Evolutionary conservation across 257 asterid species (phyloP).

Genomic region (Solanum pimpinellifolium): DNA sequence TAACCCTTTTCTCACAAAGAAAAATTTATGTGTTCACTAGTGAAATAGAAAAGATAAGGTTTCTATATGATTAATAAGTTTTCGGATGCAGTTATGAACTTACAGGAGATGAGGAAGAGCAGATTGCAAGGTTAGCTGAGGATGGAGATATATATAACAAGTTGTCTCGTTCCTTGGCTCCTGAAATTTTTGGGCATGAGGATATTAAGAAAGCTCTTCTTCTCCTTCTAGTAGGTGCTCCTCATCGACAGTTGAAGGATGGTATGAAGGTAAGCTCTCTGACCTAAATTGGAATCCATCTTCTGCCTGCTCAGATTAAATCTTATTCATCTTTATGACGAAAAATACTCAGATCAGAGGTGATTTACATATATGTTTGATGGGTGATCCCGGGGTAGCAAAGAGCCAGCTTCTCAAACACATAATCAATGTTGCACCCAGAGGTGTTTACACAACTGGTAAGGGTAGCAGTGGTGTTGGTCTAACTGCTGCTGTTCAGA

Average conservation of each 20-base stretch:
- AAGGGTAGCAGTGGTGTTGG: conserved; percentile 99
- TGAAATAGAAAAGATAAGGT: neutral
- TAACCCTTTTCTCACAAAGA: neutral
- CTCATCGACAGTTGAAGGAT: conserved; percentile 87
- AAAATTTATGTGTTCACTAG: neutral
- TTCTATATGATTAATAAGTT: neutral
- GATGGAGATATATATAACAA: conserved; percentile 88
- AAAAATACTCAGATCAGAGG: conserved; percentile 57
- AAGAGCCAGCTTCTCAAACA: conserved; percentile 98
- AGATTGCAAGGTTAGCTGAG: conserved; percentile 71
- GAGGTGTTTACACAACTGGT: conserved; percentile 95
- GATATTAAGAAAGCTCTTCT: conserved; percentile 93
- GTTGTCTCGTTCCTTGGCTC: conserved; percentile 79
- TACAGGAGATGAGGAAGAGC: conserved; percentile 72
- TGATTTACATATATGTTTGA: conserved; percentile 68
- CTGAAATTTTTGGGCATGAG: conserved; percentile 92
- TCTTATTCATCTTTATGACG: neutral
- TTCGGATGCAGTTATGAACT: conserved; percentile 42
- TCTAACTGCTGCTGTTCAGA: conserved; percentile 98
- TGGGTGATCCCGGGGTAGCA: conserved; percentile 99
- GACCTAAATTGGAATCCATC: neutral
- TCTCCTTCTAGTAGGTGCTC: conserved; percentile 95
- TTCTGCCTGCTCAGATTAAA: neutral
- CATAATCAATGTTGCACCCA: conserved; percentile 92
- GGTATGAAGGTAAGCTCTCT: conserved; percentile 75